Evolutionary conservation across 1,139 yeast genomes (phyloP).

Genomic region (Suhomyces chickasaworum): DNA sequence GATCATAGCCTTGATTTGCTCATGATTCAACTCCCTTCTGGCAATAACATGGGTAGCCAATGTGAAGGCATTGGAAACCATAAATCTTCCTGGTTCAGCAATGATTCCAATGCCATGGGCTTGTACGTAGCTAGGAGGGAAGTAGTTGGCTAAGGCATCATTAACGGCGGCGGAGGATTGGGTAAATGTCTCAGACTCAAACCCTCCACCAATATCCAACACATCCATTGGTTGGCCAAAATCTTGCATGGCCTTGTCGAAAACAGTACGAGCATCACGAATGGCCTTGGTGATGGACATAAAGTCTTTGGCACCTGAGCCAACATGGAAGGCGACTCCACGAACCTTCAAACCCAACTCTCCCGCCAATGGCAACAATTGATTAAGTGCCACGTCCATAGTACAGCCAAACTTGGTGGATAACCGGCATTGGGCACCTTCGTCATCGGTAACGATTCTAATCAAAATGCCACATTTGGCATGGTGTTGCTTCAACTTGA

Average conservation of each 20-base stretch:
- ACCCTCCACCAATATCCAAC: constrained; percentile 95
- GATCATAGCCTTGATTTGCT: constrained; percentile 44
- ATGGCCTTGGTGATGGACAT: constrained; percentile 71
- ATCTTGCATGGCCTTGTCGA: constrained; percentile 53
- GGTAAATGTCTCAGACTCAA: constrained; percentile 66
- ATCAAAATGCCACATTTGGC: constrained; percentile 72
- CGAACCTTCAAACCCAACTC: constrained; percentile 61
- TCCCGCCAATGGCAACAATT: constrained; percentile 63
- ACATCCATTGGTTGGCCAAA: constrained; percentile 44
- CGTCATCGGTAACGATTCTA: constrained; percentile 89
- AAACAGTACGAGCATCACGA: constrained; percentile 68
- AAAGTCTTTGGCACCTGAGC: constrained; percentile 87
- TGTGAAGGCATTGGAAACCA: constrained; percentile 85
- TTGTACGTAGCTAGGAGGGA: constrained; percentile 46
- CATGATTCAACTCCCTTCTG: constrained; percentile 59
- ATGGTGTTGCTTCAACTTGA: constrained; percentile 67
- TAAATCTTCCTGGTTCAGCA: constrained; percentile 94
- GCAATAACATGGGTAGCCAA: constrained; percentile 86
- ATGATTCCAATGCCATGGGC: constrained; percentile 55
- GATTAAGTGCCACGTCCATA: constrained; percentile 50
- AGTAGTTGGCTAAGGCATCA: constrained; percentile 55
- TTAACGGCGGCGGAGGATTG: constrained; percentile 63
- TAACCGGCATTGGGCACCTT: constrained; percentile 81
- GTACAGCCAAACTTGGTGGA: constrained; percentile 90
- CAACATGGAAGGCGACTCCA: constrained; percentile 96